A percentile compares a stretch with the other conserved stretches of the same genome.
phyloP scores from a whole-genome alignment of 306 rosid species.

The Astragalus glycyphyllos region DNA sequence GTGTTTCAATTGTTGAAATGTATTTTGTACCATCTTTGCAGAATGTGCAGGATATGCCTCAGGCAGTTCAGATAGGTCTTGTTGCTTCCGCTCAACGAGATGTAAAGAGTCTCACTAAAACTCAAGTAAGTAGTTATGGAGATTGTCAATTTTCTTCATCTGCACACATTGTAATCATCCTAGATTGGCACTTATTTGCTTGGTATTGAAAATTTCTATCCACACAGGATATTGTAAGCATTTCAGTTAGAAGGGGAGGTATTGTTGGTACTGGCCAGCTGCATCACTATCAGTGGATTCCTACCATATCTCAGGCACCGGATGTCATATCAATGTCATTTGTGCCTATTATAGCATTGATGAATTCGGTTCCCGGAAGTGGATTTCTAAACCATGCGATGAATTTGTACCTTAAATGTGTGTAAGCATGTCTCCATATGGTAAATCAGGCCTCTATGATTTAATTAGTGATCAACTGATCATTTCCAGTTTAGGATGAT shows the following conservation, averaged over 20 bases:
- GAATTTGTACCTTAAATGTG: constrained; percentile 91
- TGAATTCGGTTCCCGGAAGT: constrained; percentile 70
- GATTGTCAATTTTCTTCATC: no score
- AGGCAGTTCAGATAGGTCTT: no score
- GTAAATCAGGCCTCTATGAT: no score
- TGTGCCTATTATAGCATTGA: constrained; percentile 84
- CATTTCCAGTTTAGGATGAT: no score
- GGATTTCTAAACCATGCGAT: constrained; percentile 86
- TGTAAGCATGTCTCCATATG: constrained; percentile 37
- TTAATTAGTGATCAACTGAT: no score
- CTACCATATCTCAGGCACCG: constrained; percentile 78
- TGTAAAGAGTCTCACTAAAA: constrained; percentile 53
- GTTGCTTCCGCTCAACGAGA: constrained; percentile 1
- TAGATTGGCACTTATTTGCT: no score
- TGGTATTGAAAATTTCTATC: background rate
- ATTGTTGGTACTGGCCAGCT: constrained; percentile 42
- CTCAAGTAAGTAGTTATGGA: constrained; percentile 60
- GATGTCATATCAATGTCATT: constrained; percentile 78
- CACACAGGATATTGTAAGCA: constrained; percentile 64
- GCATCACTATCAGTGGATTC: constrained; percentile 82
- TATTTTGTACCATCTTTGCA: background rate
- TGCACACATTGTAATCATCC: constrained; percentile 17
- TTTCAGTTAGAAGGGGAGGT: constrained; percentile 81
- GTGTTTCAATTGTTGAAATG: no score
- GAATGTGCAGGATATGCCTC: constrained; percentile 54